These are phyloP conservation scores for Talaromyces pinophilus DNA, from an alignment of 2,329 filamentous ascomycete genomes.

Conservation along the genomic window DNA sequence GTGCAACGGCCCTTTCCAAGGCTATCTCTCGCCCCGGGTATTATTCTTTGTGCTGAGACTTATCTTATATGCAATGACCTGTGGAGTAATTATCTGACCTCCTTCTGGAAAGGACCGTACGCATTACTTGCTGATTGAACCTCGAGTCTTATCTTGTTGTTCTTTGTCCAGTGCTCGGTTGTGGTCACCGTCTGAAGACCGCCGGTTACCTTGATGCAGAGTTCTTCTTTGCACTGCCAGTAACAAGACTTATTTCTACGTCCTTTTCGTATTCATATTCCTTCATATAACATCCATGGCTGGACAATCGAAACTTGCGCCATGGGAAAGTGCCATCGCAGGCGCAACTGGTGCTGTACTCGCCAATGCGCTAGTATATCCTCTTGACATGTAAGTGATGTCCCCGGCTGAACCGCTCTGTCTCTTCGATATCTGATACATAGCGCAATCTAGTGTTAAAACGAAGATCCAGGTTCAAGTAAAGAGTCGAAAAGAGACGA, in stretches of 20 bases:
- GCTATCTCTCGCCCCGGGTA: background rate
- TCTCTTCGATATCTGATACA: conserved; percentile 25
- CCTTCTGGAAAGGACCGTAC: background rate
- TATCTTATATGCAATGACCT: conserved; percentile 7
- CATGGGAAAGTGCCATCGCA: conserved; percentile 90
- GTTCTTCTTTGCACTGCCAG: background rate
- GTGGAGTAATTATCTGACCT: background rate
- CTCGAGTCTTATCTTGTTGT: conserved; percentile 10
- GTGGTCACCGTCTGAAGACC: conserved; percentile 6
- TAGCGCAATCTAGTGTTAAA: conserved; percentile 70
- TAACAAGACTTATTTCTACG: background rate
- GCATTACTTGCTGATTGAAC: background rate
- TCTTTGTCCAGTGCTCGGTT: background rate
- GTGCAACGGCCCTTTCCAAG: background rate
- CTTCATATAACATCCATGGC: conserved; percentile 44
- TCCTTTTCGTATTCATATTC: conserved; percentile 1
- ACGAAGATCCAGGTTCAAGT: conserved; percentile 94
- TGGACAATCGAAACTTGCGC: conserved; percentile 71
- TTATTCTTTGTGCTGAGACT: background rate
- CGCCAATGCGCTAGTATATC: conserved; percentile 93
- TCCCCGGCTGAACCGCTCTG: background rate
- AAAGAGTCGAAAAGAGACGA: conserved; percentile 58
- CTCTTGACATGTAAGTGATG: conserved; percentile 81
- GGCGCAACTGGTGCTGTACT: conserved; percentile 91
- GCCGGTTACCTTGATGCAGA: background rate